These are phyloP conservation scores for Casuarina equisetifolia DNA, from an alignment of 306 rosid species.

Conservation along the genomic window DNA sequence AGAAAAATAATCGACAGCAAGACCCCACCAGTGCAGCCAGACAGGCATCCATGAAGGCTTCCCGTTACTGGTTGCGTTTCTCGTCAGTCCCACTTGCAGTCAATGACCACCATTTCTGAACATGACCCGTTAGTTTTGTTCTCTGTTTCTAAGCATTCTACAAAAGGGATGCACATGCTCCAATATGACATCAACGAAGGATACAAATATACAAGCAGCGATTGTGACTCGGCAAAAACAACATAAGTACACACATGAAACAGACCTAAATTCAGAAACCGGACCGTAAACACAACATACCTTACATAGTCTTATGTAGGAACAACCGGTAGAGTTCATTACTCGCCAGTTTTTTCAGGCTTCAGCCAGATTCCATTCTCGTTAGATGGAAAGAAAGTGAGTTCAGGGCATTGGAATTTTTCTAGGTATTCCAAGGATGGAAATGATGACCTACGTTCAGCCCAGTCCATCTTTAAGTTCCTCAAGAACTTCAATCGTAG, in stretches of 20 bases:
- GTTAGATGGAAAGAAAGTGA: neutral
- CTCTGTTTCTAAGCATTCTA: neutral
- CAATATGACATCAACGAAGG: neutral
- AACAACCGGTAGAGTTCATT: no score
- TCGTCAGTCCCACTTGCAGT: neutral
- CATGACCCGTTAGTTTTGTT: neutral
- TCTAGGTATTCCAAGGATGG: neutral
- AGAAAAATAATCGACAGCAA: no score
- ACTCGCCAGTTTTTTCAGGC: neutral
- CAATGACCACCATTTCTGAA: neutral
- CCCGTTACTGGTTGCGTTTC: no score
- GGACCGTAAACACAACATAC: neutral
- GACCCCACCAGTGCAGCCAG: neutral
- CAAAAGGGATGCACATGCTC: neutral
- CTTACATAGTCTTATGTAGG: neutral
- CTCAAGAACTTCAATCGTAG: conserved; percentile 21
- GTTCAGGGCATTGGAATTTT: conserved; percentile 6
- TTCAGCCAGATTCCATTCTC: conserved; percentile 13
- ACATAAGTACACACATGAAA: neutral
- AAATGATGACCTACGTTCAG: neutral
- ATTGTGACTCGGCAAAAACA: neutral
- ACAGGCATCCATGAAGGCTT: neutral
- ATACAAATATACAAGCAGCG: neutral
- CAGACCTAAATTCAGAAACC: neutral
- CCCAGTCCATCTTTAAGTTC: conserved; percentile 18